Evolutionary conservation across 2,329 filamentous ascomycete species (phyloP).

Genomic region (Epichloe bromicola): DNA sequence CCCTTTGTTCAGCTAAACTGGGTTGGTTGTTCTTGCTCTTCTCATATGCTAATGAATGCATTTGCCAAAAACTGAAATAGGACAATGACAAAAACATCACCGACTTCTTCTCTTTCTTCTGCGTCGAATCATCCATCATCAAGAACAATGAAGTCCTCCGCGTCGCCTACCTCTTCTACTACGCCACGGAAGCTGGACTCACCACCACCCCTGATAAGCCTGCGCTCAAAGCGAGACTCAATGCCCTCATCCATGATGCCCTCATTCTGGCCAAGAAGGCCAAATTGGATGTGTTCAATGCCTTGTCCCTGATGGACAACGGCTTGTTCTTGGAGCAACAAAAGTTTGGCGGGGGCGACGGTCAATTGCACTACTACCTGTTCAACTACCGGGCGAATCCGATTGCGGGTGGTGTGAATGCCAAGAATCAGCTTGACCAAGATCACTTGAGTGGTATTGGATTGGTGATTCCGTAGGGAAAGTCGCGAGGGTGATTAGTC

Average conservation of each 20-base stretch:
- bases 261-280: constrained; percentile 73
- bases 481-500: too few species aligned
- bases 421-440: constrained; percentile 63
- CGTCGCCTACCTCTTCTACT: constrained; percentile 96
- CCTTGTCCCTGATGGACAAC: constrained; percentile 86
- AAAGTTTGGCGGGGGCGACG: constrained; percentile 89
- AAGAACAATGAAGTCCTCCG: constrained; percentile 66
- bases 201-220: constrained; percentile 35
- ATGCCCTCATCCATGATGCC: constrained; percentile 69
- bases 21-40: neutral
- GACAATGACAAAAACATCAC: constrained; percentile 66
- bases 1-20: neutral
- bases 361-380: constrained; percentile 90
- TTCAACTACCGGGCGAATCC: constrained; percentile 90
- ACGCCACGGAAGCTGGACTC: constrained; percentile 73
- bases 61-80: constrained; percentile 14
- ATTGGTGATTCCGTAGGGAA: constrained; percentile 55
- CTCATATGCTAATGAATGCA: neutral
- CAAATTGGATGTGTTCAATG: constrained; percentile 95
- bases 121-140: constrained; percentile 85
- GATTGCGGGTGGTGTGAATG: constrained; percentile 76
- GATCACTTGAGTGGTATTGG: constrained; percentile 76
- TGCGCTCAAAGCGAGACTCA: constrained; percentile 66
- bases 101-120: constrained; percentile 96
- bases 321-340: constrained; percentile 84